Base-by-base conservation (phyloP, 169 alveolate species). In the Plasmodium chabaudi region DNA sequence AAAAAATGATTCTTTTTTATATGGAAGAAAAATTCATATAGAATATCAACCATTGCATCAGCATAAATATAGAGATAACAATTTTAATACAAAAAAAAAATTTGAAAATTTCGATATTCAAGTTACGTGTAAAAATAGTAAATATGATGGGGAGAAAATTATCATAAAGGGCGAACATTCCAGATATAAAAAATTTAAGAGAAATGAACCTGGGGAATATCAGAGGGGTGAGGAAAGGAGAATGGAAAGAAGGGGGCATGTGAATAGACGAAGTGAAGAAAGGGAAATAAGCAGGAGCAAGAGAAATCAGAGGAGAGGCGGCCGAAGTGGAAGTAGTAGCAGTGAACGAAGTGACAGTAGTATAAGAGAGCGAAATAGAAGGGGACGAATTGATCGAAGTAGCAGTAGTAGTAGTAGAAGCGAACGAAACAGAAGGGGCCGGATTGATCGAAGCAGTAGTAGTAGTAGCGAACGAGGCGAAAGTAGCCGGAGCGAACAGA, bases 21-120 rank as follows among this genome's bases (percentile, higher is more conserved):
- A 84, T 63, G 91, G 91, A 44, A 57, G 86, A 13, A 67, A 84
- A 69, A 84, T 84, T 56, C 55, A 84, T 68, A 84, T 84, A 10
- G 25, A 57, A 42, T 84, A 84, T 47, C 74, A 56, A 12, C 70
- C 77, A 15, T 10, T 17, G 47, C 47, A 61, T n/a, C 17, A 21
- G 27, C 25, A 70, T 34, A 57, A 84, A 19, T 39, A 46, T 17
- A 69, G 49, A 13, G 47, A 39, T 57, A 15, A 47, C 15, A 15
- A 13, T 7, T 34, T 71, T 34, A 55, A 12, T 56, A 34, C 42
- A 34, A 42, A 21, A 5, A 51, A 27, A 46, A 75, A 56, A 75
- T 64, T 44, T 1, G 56, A 51, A 60, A 13, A 39, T 13, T 47
- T 17, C 49, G 68, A 47, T 7, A 59, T 47, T 10, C 64, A 79